Base-by-base conservation (phyloP, 2,329 filamentous ascomycete species). In the Bipolaris zeicola region DNA sequence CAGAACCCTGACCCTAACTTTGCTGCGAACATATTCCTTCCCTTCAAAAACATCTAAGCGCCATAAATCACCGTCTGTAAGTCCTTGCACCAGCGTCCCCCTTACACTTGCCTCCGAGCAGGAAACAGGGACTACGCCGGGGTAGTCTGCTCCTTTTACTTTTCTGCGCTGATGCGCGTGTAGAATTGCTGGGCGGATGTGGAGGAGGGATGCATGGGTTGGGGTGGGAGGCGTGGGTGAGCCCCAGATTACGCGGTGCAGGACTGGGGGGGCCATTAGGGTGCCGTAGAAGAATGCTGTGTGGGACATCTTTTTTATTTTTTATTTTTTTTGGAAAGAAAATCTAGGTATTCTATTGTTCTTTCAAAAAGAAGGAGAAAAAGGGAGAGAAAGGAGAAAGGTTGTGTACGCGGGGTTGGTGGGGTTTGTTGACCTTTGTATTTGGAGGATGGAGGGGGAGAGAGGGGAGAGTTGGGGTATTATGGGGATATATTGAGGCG, bases 21-120 rank as follows among this genome's bases (percentile, higher is more conserved):
- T 70, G 10, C 70, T 61, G 18, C 89, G 82, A 54, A 80, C 77
- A 69, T 96, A 96, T 72, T 95, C 86, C 5, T 63, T 61, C 0
- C 94, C 94, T 74, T 98, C 94, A 70, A 96, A 98, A 3, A 81
- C 76, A 70, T 97, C 92, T 2, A 98, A 81, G 28, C 89, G 87
- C 63, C 80, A 78, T 50, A 97, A 80, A 68, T 97, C 92, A 22
- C 84, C 87, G 36, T 88, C 84, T 0, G 90, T 96, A 41, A 98
- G 79, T 0, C 93, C 93, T 0, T 86, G 87, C 0, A 92, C 91
- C 50, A 89, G 65, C 22, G 89, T 87, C 3, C 94, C 94, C 2
- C 89, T 85, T 1, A 96, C 91, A 5, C 16, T 22, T 7, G 8
- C 18, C 22, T 3, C 16, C 3, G 20, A 20, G 20, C 2, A 20